Evolutionary conservation across 179 eudicot species (phyloP).

Genomic region (Vitellaria paradoxa): DNA sequence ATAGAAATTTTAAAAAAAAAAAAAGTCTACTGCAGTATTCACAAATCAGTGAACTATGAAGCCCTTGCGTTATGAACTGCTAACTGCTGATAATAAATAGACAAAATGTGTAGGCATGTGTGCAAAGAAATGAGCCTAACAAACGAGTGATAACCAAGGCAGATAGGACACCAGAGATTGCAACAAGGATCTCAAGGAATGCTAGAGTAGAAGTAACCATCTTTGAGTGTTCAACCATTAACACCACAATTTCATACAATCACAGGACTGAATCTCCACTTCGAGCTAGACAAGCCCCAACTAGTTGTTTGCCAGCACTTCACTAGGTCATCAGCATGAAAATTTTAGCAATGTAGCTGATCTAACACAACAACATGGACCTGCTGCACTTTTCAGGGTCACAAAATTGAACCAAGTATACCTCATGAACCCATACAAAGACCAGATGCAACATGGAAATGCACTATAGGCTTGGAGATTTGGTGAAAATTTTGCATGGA

Average conservation of each 20-base stretch:
- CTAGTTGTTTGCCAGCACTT: neutral
- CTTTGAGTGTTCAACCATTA: neutral
- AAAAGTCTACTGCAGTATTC: neutral
- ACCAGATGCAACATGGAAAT: neutral
- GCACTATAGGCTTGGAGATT: neutral
- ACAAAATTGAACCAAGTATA: neutral
- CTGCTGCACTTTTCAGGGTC: neutral
- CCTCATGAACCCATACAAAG: neutral
- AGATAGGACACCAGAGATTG: conserved; percentile 7
- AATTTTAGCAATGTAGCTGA: neutral
- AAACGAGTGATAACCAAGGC: neutral
- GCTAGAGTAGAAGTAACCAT: neutral
- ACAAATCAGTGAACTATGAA: conserved; percentile 2
- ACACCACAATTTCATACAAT: neutral
- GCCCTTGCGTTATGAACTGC: conserved; percentile 4
- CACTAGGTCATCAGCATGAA: neutral
- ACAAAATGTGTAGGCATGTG: neutral
- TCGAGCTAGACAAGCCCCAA: neutral
- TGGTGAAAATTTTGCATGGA: neutral
- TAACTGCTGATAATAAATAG: neutral
- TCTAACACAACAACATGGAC: conserved; percentile 6
- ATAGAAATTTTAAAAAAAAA: neutral
- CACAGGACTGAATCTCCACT: neutral
- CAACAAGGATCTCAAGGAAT: neutral
- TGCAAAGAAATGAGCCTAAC: neutral